Conservation (phyloP, 1,284 basidiomycete species). For the Ceratobasidium papillatum region DNA sequence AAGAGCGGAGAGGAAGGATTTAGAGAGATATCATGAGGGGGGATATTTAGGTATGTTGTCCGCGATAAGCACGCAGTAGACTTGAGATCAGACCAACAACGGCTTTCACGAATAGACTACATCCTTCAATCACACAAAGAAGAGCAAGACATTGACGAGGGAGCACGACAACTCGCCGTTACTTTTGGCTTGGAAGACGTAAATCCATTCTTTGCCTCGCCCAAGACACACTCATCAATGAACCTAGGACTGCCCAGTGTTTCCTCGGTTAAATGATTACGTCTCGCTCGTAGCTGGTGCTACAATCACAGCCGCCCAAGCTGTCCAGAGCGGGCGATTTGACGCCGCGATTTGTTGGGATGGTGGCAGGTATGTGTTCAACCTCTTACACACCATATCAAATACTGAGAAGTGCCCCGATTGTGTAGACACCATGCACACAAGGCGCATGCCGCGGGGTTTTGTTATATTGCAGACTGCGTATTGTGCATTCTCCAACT, state of each 20-base stretch:
- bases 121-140: conserved; percentile 61
- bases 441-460: conserved; percentile 80
- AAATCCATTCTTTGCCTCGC: conserved; percentile 41
- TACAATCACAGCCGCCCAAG: conserved; percentile 73
- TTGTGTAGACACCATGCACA: conserved; percentile 74
- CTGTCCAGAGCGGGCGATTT: conserved; percentile 63
- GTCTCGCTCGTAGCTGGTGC: conserved; percentile 78
- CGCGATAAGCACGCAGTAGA: too few species aligned
- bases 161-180: conserved; percentile 42
- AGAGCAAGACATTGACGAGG: conserved; percentile 45
- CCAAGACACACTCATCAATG: conserved; percentile 1
- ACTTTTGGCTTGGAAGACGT: conserved; percentile 77
- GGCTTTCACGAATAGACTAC: conserved; percentile 2
- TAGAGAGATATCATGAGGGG: conserved; percentile 54
- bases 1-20: conserved; percentile 56
- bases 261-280: conserved; percentile 74
- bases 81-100: not conserved
- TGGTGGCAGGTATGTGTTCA: conserved; percentile 68
- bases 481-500: conserved; percentile 78
- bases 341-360: conserved; percentile 85
- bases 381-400: not conserved
- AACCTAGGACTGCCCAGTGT: conserved; percentile 81
- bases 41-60: conserved; percentile 55
- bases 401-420: not conserved
- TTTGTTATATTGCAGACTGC: conserved; percentile 93